Percentiles rank a stretch among this genome's conserved stretches.
Evolutionary conservation across 495 filamentous ascomycete species (phyloP).

Genomic region (Letharia columbiana): DNA sequence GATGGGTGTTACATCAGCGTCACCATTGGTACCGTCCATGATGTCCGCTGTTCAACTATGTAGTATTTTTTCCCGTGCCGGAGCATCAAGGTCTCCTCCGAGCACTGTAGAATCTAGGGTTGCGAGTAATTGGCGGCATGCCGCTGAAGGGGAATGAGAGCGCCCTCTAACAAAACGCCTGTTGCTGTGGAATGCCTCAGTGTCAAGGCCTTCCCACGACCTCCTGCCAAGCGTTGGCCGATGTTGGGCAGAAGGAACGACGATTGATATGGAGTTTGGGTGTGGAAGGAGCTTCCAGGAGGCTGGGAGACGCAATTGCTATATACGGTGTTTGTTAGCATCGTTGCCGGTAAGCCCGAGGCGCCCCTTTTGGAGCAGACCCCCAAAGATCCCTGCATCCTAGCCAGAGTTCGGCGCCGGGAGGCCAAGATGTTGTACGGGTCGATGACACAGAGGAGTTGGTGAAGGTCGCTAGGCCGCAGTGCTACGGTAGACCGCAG

Average conservation of each 20-base stretch:
- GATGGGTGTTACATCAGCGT: neutral
- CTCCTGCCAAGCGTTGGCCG: neutral
- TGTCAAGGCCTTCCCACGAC: no score
- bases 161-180: neutral
- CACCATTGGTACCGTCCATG: neutral
- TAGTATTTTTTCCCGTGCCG: neutral
- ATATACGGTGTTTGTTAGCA: neutral
- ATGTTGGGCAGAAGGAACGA: neutral
- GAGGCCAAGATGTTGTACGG: no score
- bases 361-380: neutral
- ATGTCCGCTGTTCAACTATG: neutral
- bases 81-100: neutral
- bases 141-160: neutral
- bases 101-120: neutral
- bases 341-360: neutral
- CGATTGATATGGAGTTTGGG: neutral
- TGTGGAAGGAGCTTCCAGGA: neutral
- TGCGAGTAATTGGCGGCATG: neutral
- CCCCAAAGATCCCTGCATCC: no score
- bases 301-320: neutral
- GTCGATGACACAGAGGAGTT: neutral
- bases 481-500: neutral
- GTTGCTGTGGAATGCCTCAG: neutral
- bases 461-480: neutral
- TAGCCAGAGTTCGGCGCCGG: no score